Base-by-base conservation (phyloP, 371 early-diverging fungal genomes). In the Saksenaea oblongispora region DNA sequence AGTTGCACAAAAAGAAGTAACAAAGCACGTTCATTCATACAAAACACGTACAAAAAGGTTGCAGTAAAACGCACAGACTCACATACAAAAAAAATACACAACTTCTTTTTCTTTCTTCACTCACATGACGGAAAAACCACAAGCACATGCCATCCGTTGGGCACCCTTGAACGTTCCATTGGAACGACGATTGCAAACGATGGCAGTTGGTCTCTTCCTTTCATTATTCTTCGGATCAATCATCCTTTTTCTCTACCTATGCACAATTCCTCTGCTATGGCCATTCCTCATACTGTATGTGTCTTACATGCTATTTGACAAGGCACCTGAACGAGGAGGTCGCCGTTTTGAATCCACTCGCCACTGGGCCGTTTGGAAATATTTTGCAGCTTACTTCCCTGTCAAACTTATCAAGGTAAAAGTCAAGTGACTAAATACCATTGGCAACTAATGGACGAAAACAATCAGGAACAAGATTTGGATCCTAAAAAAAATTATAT, bases 321-420 rank as follows among this genome's bases (percentile, higher is more conserved):
- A 74, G 36, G 85, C 87, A 9, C 87, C 89, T 1, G 88, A 89
- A 65, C 73, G 68, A 10, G 93, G 93, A 27, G 93, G 91, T 18
- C 75, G 95, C 31, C 78, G 84, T 14, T 56, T 80, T 28, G 71
- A 85, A 54, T 83, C 83, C 78, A 69, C 87, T 27, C 83, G 93
- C 11, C 64, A 66, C 11, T 67, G 64, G 63, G 22, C 31, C 1
- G 15, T 87, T 26, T 95, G 95, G 95, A 82, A 64, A 35, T 88
- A 89, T 72, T 84, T 92, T 71, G 85, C 86, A 3, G 88, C 87
- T 31, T 96, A 90, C 64, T 96, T 93, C 63, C 94, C 94, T 7
- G 84, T 88, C 54, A 78, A 73, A 8, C 80, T 95, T 15, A 79
- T 89, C 72, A 85, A 91, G 78, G 93, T 83, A 86, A 71, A 62